A percentile compares a stretch with the other conserved stretches of the same genome.
Evolutionary conservation across 31 red algal species (phyloP).

Genomic region (Asparagopsis taxiformis): DNA sequence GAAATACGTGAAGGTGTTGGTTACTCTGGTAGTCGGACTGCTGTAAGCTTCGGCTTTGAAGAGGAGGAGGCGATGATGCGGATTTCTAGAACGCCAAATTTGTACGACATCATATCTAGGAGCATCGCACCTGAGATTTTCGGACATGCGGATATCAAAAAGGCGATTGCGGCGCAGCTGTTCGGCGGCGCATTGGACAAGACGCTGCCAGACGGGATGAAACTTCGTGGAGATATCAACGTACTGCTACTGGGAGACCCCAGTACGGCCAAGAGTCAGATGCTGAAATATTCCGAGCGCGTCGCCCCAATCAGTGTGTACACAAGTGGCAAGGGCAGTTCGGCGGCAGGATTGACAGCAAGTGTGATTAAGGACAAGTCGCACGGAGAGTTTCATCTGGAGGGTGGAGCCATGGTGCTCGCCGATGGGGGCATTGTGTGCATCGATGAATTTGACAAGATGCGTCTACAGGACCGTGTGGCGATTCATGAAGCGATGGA

Average conservation of each 20-base stretch:
- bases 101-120: conserved; percentile 66
- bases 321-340: conserved; percentile 90
- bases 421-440: conserved; percentile 98
- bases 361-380: conserved; percentile 92
- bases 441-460: conserved; percentile 99
- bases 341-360: conserved; percentile 91
- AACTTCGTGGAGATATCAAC: conserved; percentile 88
- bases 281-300: conserved; percentile 89
- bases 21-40: conserved; percentile 72
- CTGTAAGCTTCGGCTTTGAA: conserved; percentile 67
- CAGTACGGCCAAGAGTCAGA: conserved; percentile 92
- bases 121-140: conserved; percentile 93
- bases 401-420: conserved; percentile 98
- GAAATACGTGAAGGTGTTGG: conserved; percentile 58
- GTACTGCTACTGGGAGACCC: conserved; percentile 89
- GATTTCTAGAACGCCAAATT: conserved; percentile 59
- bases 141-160: conserved; percentile 88
- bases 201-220: conserved; percentile 93
- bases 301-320: conserved; percentile 90
- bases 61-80: conserved; percentile 92
- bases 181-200: conserved; percentile 87
- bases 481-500: conserved; percentile 99
- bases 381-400: conserved; percentile 94
- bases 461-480: conserved; percentile 91
- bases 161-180: conserved; percentile 84